Base-by-base conservation (phyloP, 2,329 filamentous ascomycete species). In the Leptographium lundbergii region DNA sequence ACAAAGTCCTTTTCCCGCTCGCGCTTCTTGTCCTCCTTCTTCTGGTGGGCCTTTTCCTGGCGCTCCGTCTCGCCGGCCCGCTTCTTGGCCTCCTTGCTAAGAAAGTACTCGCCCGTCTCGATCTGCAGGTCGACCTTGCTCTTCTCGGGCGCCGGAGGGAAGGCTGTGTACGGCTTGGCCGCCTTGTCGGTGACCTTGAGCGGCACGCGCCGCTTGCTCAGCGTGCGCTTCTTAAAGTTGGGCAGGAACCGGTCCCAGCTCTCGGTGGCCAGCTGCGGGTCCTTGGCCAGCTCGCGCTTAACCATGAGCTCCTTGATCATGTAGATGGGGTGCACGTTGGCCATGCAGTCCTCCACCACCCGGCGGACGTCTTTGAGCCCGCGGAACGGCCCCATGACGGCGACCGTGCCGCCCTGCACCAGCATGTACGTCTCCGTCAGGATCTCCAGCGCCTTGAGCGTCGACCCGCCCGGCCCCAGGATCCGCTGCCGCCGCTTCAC, bases 41-140 rank as follows among this genome's bases (percentile, higher is more conserved):
- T 92, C 72, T 84, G 79, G 73, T 84, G 87, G 75, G 96, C 91
- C 73, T 87, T 86, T 71, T 95, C 90, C 68, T 89, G 81, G 64
- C 90, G 79, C 68, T 89, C 88, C 69, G 92, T 87, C 72, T 88
- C 85, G 54, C 79, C 84, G 58, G 86, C 87, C 62, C 91, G 81
- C 68, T 95, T 89, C 79, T 95, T 96, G 61, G 90, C 91, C 69
- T 91, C 85, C 78, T 96, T 96, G 69, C 86, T 86, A 69, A 99
- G 74, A 73, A 97, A 97, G 76, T 95, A 99, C 75, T 97, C 92
- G 74, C 94, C 92, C 67, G 84, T 91, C 78, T 99, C 94, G 76
- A 99, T 96, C 80, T 99, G 92, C 73, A 91, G 75, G 74, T 99
- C 94, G 67, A 99, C 82, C 83, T 97, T 99, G 83, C 91, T 96